Evolutionary conservation across 164 flowering plant species (phyloP), one percentile per base, ranked within the genome.

Genomic region (Umbellularia californica): DNA sequence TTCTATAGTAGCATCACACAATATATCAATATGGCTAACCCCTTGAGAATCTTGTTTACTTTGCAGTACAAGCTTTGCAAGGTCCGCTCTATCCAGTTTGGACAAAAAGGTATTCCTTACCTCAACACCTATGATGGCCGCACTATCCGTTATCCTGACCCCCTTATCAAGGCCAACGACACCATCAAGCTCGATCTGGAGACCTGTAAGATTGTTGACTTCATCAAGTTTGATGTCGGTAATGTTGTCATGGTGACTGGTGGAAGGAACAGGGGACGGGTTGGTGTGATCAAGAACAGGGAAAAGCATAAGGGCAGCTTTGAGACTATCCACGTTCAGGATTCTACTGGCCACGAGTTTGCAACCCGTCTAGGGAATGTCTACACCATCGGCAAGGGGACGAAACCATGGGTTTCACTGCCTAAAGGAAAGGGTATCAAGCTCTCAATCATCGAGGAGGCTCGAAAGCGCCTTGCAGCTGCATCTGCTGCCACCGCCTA

Each of bases 161-260:
- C 96, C 2, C 84, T 91, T 33, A 91, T 91, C 86, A 90, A 85
- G 79, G 96, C 96, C 58, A 90, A 91, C 76, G 96, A 91, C 80
- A 91, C 92, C 76, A 88, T 91, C 78, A 90, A 91, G 77, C 83
- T 91, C 4, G 96, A 91, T 72, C 78, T 91, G 1, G 96, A 91
- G 77, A 78, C 68, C 76, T 83, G 86, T 85, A 91, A 91, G 76
- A 89, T 90, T 51, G 70, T 69, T 20, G 93, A 90, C 64, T 91
- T 91, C 85, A 90, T 91, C 79, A 90, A 90, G 82, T 91, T 88
- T 71, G 96, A 91, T 81, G 92, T 91, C 22, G 96, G 96, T 10
- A 91, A 91, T 80, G 92, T 91, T 50, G 92, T 91, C 72, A 90
- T 91, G 96, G 96, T 91, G 51, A 91, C 94, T 69, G 96, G 96